Evolutionary conservation across 78 protist genomes (phyloP).

Genomic region (Dictyostelium brefeldianum): DNA sequence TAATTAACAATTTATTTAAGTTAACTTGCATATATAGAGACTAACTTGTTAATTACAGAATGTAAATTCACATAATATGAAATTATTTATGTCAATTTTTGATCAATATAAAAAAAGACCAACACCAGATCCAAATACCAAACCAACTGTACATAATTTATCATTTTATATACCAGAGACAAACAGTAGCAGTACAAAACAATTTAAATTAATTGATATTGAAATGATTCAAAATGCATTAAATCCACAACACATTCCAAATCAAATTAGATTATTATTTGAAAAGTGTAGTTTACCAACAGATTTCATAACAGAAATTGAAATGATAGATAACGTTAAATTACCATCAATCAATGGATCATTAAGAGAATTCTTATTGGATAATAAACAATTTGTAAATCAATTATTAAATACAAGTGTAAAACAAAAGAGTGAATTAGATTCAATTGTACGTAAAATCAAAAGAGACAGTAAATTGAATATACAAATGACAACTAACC

Average conservation of each 20-base stretch:
- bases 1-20: background rate
- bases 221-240: conserved; percentile 38
- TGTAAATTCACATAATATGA: conserved; percentile 67
- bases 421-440: conserved; percentile 40
- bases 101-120: conserved; percentile 74
- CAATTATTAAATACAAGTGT: background rate
- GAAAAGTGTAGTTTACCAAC: conserved; percentile 46
- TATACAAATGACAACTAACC: conserved; percentile 13
- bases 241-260: conserved; percentile 63
- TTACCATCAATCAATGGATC: conserved; percentile 45
- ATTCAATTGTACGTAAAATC: conserved; percentile 4
- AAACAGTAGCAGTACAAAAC: background rate
- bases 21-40: too few species aligned
- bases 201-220: conserved; percentile 31
- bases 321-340: conserved; percentile 41
- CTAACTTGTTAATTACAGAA: too few species aligned
- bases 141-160: conserved; percentile 38
- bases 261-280: conserved; percentile 49
- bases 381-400: conserved; percentile 18
- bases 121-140: conserved; percentile 51
- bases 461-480: conserved; percentile 14
- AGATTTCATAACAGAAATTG: conserved; percentile 52
- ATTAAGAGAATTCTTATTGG: conserved; percentile 47
- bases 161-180: conserved; percentile 38
- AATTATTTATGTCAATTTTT: conserved; percentile 46